Base-by-base conservation (phyloP, 202 grass and related monocot genomes). In the Digitaria exilis region DNA sequence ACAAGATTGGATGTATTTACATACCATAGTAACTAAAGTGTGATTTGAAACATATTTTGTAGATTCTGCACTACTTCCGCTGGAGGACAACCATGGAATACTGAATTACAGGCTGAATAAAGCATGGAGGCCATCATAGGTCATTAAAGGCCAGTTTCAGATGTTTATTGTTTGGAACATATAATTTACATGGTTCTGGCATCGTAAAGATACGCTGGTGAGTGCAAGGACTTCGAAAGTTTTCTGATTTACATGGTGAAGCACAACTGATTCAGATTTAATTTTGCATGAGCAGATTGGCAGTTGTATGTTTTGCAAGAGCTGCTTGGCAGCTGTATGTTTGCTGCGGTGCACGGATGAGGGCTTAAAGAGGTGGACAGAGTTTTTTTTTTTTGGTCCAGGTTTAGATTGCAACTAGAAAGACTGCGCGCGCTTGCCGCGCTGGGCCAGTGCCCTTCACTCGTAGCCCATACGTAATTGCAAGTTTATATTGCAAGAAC, bases 41-140 rank as follows among this genome's bases (percentile, higher is more conserved):
- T 25, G 75, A 7, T 65, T n/a, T n/a, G n/a, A n/a, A n/a, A n/a
- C n/a, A n/a, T n/a, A n/a, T n/a, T n/a, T n/a, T n/a, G n/a, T n/a
- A 8, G n/a, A 76, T 98, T n/a, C n/a, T n/a, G n/a, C n/a, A n/a
- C n/a, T n/a, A 98, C 82, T 93, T 98, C 85, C 88, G 96, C 61
- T 87, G 72, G 83, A 98, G 96, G 71, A 98, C 85, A 71, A 89
- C 89, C 9, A 95, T 87, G 80, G 96, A 95, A 86, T 98, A 80
- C 76, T 98, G 70, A 88, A 71, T 69, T 79, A 82, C 90, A 68
- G 60, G 96, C 93, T 67, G 89, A 82, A 69, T 98, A 84, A 86
- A 82, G 54, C 69, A 48, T 58, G 50, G 64, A 81, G 44, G 19
- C 24, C 37, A 82, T 77, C 49, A 34, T 73, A 77, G 41, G 25